A percentile compares a stretch with the other conserved stretches of the same genome.
Conservation (phyloP, 768 basidiomycete genomes). For the Agaricus blazei region DNA sequence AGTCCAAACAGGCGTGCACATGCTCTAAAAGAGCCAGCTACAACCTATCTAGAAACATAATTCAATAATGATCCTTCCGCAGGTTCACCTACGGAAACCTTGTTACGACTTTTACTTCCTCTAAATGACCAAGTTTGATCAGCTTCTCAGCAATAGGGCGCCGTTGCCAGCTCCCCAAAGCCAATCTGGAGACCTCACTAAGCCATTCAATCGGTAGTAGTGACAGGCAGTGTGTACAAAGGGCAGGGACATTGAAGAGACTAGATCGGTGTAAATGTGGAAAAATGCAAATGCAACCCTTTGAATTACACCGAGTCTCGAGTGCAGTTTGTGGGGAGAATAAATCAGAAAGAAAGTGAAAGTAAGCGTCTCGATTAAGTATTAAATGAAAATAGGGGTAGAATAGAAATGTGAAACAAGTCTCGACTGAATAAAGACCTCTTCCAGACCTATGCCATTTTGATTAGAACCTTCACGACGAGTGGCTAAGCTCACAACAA, state of each 20-base stretch:
- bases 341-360: too few species aligned
- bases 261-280: too few species aligned
- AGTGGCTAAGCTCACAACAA: too few species aligned
- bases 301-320: too few species aligned
- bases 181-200: constrained; percentile 83
- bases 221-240: constrained; percentile 88
- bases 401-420: too few species aligned
- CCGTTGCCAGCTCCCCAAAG: constrained; percentile 56
- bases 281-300: too few species aligned
- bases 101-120: constrained; percentile 83
- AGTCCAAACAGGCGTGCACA: constrained; percentile 30
- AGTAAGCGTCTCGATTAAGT: too few species aligned
- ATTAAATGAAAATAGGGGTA: too few species aligned
- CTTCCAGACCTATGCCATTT: too few species aligned
- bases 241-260: constrained; percentile 90
- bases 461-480: too few species aligned
- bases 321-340: too few species aligned
- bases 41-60: constrained; percentile 22
- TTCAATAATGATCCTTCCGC: constrained; percentile 71
- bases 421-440: too few species aligned
- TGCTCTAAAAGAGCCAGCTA: constrained; percentile 27
- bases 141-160: constrained; percentile 45
- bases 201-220: constrained; percentile 91
- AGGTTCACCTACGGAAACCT: constrained; percentile 82
- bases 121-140: constrained; percentile 80